A percentile compares a stretch with the other conserved stretches of the same genome.
phyloP scores from a whole-genome alignment of 2,329 filamentous ascomycete species.

The Dendryphion nanum region DNA sequence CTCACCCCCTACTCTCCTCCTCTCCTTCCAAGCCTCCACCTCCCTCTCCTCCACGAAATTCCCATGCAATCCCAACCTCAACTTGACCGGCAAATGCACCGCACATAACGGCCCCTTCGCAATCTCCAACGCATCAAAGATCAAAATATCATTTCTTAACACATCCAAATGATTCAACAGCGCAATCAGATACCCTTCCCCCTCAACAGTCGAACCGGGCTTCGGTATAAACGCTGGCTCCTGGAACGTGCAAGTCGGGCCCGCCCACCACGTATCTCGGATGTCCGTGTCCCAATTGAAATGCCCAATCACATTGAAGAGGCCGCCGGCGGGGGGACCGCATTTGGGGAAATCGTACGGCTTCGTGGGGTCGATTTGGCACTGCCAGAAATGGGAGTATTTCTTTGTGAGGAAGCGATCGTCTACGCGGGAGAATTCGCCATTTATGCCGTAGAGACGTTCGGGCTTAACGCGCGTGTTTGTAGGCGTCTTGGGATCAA shows the following conservation, averaged over 20 bases:
- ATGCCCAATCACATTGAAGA: conserved; percentile 35
- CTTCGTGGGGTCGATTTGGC: conserved; percentile 35
- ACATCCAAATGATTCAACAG: conserved; percentile 44
- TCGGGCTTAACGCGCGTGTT: conserved; percentile 27
- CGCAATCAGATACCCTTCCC: conserved; percentile 51
- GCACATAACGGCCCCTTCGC: conserved; percentile 40
- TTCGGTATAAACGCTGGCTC: conserved; percentile 55
- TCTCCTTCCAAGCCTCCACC: conserved; percentile 28
- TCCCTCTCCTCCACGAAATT: conserved; percentile 33
- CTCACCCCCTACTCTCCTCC: conserved; percentile 24
- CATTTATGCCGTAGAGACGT: conserved; percentile 38
- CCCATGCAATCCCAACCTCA: conserved; percentile 32
- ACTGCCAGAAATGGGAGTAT: conserved; percentile 43
- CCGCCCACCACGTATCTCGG: conserved; percentile 34
- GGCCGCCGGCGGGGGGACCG: conserved; percentile 27
- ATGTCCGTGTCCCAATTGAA: conserved; percentile 27
- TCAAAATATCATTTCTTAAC: conserved; percentile 40
- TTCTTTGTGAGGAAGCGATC: conserved; percentile 43
- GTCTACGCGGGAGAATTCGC: conserved; percentile 48
- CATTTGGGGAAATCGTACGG: conserved; percentile 34
- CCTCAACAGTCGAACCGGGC: conserved; percentile 42
- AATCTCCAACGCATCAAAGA: conserved; percentile 44
- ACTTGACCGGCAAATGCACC: conserved; percentile 40
- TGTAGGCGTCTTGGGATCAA: conserved; percentile 36
- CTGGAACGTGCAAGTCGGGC: conserved; percentile 47